Evolutionary conservation across 495 filamentous ascomycete species (phyloP).

Genomic region (Podospora fimiseda): DNA sequence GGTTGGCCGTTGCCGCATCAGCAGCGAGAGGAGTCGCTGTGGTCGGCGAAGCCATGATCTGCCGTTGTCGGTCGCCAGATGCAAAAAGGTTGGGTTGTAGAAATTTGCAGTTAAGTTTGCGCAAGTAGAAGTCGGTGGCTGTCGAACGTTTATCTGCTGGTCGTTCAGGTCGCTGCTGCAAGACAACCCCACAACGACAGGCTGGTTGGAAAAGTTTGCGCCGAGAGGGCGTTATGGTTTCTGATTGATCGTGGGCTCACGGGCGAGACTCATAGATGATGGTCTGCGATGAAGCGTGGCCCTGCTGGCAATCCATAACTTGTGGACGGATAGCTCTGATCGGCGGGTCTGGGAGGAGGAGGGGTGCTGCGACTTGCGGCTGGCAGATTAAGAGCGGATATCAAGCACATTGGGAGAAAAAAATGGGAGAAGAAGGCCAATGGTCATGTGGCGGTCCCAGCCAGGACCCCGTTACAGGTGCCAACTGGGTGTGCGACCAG

Average conservation of each 20-base stretch:
- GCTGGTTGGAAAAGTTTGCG: background rate
- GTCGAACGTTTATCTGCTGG: background rate
- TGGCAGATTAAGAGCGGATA: constrained; percentile 15
- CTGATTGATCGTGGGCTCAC: constrained; percentile 5
- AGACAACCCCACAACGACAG: background rate
- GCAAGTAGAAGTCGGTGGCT: background rate
- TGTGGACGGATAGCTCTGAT: constrained; percentile 3
- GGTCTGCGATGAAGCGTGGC: constrained; percentile 7
- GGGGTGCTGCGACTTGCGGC: constrained; percentile 25
- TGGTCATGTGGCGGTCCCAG: background rate
- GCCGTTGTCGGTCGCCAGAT: background rate
- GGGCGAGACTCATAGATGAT: constrained; percentile 22
- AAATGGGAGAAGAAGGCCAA: constrained; percentile 2
- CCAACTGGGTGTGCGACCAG: constrained; percentile 2
- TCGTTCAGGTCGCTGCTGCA: background rate
- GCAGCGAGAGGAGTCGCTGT: background rate
- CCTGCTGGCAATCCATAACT: constrained; percentile 31
- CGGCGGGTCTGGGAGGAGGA: constrained; percentile 18
- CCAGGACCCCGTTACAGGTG: background rate
- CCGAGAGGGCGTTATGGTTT: constrained; percentile 1
- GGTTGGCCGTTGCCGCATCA: background rate
- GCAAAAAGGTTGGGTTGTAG: background rate
- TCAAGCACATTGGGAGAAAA: constrained; percentile 25
- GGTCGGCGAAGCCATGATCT: constrained; percentile 17
- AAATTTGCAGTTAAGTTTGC: background rate